Conservation (phyloP, 1,284 basidiomycete genomes). For the Papiliotrema laurentii region DNA sequence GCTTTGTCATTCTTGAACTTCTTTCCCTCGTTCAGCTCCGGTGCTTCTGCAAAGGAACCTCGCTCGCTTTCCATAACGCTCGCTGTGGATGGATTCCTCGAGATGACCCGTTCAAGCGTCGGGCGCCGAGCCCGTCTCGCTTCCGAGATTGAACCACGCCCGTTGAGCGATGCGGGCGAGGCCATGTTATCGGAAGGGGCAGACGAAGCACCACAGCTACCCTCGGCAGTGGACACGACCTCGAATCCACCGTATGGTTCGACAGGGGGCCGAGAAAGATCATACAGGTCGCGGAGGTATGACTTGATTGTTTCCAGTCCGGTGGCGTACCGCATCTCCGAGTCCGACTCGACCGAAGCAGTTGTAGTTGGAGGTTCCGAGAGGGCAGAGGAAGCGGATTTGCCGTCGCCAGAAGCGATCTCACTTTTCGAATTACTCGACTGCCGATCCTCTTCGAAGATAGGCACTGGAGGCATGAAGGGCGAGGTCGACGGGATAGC, state of each 20-base stretch:
- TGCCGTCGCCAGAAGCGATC: conserved; percentile 11
- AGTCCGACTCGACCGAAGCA: too few species aligned
- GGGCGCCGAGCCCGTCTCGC: conserved; percentile 20
- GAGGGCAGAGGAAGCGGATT: conserved; percentile 25
- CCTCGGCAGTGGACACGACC: conserved; percentile 20
- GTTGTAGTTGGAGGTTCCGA: conserved; percentile 17
- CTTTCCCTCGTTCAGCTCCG: conserved; percentile 56
- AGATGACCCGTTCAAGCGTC: conserved; percentile 17
- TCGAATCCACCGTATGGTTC: conserved; percentile 43
- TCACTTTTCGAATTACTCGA: conserved; percentile 6
- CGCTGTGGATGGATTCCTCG: conserved; percentile 19
- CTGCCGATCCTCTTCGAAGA: conserved; percentile 7
- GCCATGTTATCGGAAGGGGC: conserved; percentile 12
- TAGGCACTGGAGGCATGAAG: conserved; percentile 52
- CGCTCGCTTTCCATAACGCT: conserved; percentile 19
- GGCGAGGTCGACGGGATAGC: conserved; percentile 58
- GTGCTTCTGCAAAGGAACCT: not conserved
- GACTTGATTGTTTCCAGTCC: conserved; percentile 87
- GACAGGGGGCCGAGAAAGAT: conserved; percentile 54
- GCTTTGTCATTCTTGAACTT: conserved; percentile 82
- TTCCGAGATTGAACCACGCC: conserved; percentile 12
- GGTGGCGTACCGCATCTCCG: conserved; percentile 29
- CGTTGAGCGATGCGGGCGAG: conserved; percentile 4
- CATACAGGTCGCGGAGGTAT: conserved; percentile 91
- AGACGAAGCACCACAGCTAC: conserved; percentile 13